These are phyloP conservation scores for Aspergillus ruber DNA, from an alignment of 2,329 filamentous ascomycete species.

Conservation along the genomic window DNA sequence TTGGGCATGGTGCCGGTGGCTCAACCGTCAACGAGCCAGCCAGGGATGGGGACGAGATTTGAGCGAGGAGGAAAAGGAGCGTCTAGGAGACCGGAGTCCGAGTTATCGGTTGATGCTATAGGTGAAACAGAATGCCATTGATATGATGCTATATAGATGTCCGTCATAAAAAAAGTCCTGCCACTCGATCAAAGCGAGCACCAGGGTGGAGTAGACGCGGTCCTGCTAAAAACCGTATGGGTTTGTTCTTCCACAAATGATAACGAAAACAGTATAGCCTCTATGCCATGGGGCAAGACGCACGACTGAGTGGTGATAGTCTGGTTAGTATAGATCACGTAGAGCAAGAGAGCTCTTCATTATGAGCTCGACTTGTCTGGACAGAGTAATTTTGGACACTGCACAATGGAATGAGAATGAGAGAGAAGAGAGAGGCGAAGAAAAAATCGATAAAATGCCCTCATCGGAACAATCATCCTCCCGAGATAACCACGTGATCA, in stretches of 20 bases:
- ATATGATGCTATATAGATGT: conserved; percentile 17
- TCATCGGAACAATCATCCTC: background rate
- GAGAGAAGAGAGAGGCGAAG: background rate
- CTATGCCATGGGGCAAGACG: conserved; percentile 31
- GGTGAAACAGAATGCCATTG: background rate
- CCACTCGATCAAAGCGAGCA: conserved; percentile 33
- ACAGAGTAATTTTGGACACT: too few species aligned
- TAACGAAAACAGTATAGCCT: conserved; percentile 14
- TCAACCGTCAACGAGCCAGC: conserved; percentile 20
- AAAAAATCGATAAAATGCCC: background rate
- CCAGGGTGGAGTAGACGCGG: conserved; percentile 47
- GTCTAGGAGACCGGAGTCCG: conserved; percentile 14
- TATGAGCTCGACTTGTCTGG: too few species aligned
- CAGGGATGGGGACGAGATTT: conserved; percentile 13
- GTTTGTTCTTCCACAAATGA: conserved; percentile 43
- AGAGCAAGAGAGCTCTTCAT: background rate
- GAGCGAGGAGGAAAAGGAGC: conserved; percentile 19
- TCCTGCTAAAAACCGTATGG: conserved; percentile 44
- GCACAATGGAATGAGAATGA: background rate
- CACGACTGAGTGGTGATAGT: conserved; percentile 12
- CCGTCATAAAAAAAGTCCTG: conserved; percentile 43
- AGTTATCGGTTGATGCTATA: conserved; percentile 7
- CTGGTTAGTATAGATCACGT: background rate
- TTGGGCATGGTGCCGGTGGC: conserved; percentile 12
- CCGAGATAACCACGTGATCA: conserved; percentile 7